Conservation (phyloP, 768 basidiomycete genomes). For the Mycena crocata region DNA sequence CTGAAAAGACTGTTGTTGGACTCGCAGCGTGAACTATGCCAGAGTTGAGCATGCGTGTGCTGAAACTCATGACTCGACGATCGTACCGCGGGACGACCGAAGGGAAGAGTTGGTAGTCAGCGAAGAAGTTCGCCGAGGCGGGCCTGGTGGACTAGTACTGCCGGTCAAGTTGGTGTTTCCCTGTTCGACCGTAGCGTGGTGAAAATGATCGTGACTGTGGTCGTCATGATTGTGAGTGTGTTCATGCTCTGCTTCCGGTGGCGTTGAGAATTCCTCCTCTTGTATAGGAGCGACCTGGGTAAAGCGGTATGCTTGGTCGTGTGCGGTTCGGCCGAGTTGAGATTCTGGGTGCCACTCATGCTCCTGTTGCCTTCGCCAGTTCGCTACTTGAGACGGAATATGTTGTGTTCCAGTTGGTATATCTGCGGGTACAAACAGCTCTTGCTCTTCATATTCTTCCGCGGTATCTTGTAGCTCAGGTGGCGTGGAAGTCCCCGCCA, state of each 20-base stretch:
- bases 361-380: constrained; percentile 47
- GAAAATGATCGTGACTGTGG: constrained; percentile 23
- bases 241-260: constrained; percentile 7
- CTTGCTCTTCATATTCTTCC: constrained; percentile 69
- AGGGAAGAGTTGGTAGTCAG: constrained; percentile 25
- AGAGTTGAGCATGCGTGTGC: constrained; percentile 19
- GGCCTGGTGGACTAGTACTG: constrained; percentile 22
- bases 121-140: constrained; percentile 30
- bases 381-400: constrained; percentile 39
- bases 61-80: constrained; percentile 25
- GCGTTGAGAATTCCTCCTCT: constrained; percentile 24
- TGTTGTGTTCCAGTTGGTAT: constrained; percentile 45
- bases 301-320: constrained; percentile 24
- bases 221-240: constrained; percentile 8
- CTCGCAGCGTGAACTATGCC: constrained; percentile 24
- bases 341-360: constrained; percentile 33
- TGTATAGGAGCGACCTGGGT: constrained; percentile 25
- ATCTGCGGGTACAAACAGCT: constrained; percentile 82
- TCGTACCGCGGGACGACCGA: constrained; percentile 34
- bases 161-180: background rate
- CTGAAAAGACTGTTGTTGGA: constrained; percentile 31
- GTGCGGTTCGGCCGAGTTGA: constrained; percentile 3
- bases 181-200: background rate
- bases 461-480: constrained; percentile 61
- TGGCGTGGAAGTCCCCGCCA: constrained; percentile 64